Conservation (phyloP, 2,329 filamentous ascomycete species). For the Xylariaceae sp. region DNA sequence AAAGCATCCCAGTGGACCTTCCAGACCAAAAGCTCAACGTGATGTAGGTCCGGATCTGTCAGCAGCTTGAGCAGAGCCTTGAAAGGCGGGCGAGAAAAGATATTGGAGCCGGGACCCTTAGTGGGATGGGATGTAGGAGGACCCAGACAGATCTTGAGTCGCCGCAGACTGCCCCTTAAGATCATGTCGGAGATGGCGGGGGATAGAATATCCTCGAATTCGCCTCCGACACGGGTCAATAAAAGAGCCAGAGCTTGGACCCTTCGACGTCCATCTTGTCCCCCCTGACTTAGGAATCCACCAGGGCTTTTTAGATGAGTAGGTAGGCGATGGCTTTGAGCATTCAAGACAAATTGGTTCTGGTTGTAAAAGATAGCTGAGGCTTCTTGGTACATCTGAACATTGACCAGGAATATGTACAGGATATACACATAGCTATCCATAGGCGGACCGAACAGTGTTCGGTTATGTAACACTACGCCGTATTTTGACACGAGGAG, state of each 20-base stretch:
- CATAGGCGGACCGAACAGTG: constrained; percentile 15
- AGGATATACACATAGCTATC: constrained; percentile 11
- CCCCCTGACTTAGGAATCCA: constrained; percentile 28
- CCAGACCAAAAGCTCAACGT: constrained; percentile 36
- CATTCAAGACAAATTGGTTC: constrained; percentile 28
- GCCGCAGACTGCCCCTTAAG: constrained; percentile 24
- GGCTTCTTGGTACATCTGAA: constrained; percentile 32
- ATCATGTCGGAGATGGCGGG: constrained; percentile 31
- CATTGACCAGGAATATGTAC: constrained; percentile 26
- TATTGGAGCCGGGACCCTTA: constrained; percentile 13
- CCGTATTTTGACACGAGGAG: constrained; percentile 23
- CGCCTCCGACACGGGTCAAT: constrained; percentile 28
- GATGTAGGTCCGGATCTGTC: constrained; percentile 42
- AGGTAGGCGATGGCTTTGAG: constrained; percentile 25
- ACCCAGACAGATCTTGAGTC: constrained; percentile 23
- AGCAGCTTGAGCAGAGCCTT: constrained; percentile 39
- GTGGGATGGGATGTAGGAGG: constrained; percentile 17
- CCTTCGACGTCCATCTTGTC: constrained; percentile 25
- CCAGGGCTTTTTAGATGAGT: constrained; percentile 24
- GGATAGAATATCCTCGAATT: constrained; percentile 26
- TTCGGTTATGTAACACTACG: constrained; percentile 23
- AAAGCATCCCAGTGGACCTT: constrained; percentile 35
- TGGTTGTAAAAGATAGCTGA: constrained; percentile 29
- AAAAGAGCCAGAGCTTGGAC: constrained; percentile 25
- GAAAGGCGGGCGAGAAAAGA: constrained; percentile 26